Base-by-base conservation (phyloP, 768 basidiomycete species). In the Pleurotus tuoliensis region DNA sequence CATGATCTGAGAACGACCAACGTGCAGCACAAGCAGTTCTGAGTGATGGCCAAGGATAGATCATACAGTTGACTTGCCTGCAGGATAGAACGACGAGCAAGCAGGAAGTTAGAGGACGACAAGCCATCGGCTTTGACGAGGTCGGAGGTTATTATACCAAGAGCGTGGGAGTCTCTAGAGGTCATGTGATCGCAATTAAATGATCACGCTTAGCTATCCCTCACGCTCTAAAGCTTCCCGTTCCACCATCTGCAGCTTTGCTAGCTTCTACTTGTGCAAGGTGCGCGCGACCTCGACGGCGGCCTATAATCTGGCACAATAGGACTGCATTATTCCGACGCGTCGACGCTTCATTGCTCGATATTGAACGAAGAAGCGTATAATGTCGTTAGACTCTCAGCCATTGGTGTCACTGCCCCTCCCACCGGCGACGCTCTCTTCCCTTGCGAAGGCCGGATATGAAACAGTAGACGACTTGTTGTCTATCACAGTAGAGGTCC, bases 401-500 rank as follows among this genome's bases (percentile, higher is more conserved):
- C 74, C 78, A 3, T 66, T 83, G 11, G 75, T 76, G 51, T 81
- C 78, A 46, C 68, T 79, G 54, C 70, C 69, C 57, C 73, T 86
- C 12, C 74, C 83, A 3, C 66, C 71, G 7, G 70, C 78, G 20
- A 74, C 75, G 2, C 73, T 82, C 30, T 69, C 73, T 13, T 76
- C 75, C 3, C 70, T 88, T 34, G 72, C 72, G 45, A 72, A 70
- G 39, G 76, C 79, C 39, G 86, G 86, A 5, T 88, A 86, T 62
- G 78, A 82, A 63, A 82, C 77, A 5, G 62, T 82, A 2, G 71
- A 78, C 50, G 87, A 89, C 61, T 62, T 88, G 6, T 65, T 66
- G 13, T 65, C 66, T 6, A 64, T 70, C 2, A 75, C 79, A 2
- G 70, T 75, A 3, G 80, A 82, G 55, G 58, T 61, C n/a, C 64